Percentiles rank a stretch among this genome's conserved stretches.
phyloP scores from a whole-genome alignment of 345 rosid genomes.

The thale cress (Arabidopsis thaliana) region DNA sequence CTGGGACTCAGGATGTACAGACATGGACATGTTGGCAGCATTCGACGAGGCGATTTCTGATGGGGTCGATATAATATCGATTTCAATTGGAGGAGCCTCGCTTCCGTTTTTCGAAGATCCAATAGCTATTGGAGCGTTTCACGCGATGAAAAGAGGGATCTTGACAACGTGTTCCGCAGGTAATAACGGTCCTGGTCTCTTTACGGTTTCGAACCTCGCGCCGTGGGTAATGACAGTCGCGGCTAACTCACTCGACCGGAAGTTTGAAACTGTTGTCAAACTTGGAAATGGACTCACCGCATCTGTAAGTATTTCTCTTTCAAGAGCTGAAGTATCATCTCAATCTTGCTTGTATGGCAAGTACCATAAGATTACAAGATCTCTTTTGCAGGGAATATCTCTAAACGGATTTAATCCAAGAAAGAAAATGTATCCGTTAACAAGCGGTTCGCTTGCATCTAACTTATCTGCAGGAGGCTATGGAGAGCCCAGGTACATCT shows the following conservation, averaged over 20 bases:
- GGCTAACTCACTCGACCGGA: slow-evolving; percentile 68
- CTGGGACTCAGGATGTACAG: slow-evolving; percentile 68
- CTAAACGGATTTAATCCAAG: slow-evolving; percentile 63
- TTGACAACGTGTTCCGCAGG: slow-evolving; percentile 78
- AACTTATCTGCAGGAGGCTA: slow-evolving; percentile 41
- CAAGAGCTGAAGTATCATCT: slow-evolving; percentile 4
- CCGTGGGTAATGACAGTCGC: slow-evolving; percentile 92
- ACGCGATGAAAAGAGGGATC: slow-evolving; percentile 77
- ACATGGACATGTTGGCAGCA: slow-evolving; percentile 75
- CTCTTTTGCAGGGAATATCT: slow-evolving; percentile 62
- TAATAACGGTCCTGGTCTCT: slow-evolving; percentile 60
- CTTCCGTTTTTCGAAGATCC: slow-evolving; percentile 61
- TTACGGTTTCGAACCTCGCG: slow-evolving; percentile 65
- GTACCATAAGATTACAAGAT: slow-evolving; percentile 1
- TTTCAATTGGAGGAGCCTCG: slow-evolving; percentile 69
- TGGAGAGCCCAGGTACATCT: slow-evolving; percentile 59
- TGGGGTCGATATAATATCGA: slow-evolving; percentile 77
- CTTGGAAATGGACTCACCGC: slow-evolving; percentile 61
- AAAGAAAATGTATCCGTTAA: slow-evolving; percentile 66
- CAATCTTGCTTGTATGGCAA: neutral
- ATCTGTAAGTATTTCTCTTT: slow-evolving; percentile 45
- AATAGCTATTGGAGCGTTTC: slow-evolving; percentile 82
- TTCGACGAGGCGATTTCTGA: slow-evolving; percentile 85
- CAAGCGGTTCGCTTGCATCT: slow-evolving; percentile 62
- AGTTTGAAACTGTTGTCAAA: slow-evolving; percentile 57